A percentile compares a stretch with the other conserved stretches of the same genome.
Conservation (phyloP, 225 moss, liverwort and hornwort genomes). For the Sphagnum contortum region DNA sequence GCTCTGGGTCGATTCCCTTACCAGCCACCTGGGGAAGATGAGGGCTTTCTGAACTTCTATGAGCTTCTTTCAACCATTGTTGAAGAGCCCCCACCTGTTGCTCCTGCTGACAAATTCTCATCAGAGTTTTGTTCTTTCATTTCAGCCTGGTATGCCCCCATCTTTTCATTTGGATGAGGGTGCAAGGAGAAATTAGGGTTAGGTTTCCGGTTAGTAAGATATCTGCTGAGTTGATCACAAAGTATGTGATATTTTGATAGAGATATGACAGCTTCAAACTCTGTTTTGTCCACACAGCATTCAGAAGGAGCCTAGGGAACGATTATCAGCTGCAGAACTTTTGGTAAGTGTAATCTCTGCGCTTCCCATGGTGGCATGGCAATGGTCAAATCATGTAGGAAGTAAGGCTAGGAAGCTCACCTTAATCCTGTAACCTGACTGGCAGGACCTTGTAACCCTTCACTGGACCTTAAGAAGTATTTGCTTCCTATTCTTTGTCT, state of each 20-base stretch:
- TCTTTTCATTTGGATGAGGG: neutral
- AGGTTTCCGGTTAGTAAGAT: no score
- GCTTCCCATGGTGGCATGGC: no score
- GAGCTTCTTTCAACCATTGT: conserved; percentile 89
- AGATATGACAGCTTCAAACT: neutral
- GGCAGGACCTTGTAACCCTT: no score
- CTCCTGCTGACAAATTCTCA: conserved; percentile 72
- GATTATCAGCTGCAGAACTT: conserved; percentile 49
- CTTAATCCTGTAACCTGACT: no score
- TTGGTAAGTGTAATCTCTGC: conserved; percentile 25
- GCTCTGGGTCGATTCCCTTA: conserved; percentile 74
- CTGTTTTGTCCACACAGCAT: conserved; percentile 20
- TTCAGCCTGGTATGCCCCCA: conserved; percentile 60
- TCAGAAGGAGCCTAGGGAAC: conserved; percentile 54
- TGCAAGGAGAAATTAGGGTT: neutral
- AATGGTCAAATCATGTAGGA: no score
- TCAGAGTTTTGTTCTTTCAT: conserved; percentile 98
- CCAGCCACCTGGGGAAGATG: conserved; percentile 61
- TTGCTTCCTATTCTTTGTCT: no score
- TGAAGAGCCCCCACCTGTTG: conserved; percentile 79
- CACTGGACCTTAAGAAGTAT: no score
- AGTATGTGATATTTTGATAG: no score
- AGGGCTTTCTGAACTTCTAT: conserved; percentile 90
- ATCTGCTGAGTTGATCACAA: no score
- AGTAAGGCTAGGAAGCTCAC: no score